These are phyloP conservation scores for Linum trigynum DNA, from an alignment of 345 rosid species.

Conservation along the genomic window DNA sequence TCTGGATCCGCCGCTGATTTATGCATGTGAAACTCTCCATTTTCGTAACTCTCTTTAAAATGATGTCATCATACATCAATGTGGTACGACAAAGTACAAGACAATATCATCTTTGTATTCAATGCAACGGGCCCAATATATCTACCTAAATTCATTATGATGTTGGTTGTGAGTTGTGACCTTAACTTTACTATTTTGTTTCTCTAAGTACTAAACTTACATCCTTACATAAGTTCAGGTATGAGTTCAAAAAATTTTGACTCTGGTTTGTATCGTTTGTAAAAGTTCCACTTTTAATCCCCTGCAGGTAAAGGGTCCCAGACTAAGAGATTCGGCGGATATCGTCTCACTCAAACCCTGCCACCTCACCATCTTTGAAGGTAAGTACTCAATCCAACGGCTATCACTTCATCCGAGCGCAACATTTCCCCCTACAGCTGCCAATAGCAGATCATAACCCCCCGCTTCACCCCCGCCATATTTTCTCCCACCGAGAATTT, in stretches of 20 bases:
- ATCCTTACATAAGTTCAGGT: neutral
- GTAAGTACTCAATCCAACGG: conserved; percentile 33
- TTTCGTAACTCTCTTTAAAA: too few relatives aligned
- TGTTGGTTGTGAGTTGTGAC: too few relatives aligned
- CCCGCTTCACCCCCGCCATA: neutral
- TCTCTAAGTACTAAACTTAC: too few relatives aligned
- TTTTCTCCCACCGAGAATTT: neutral
- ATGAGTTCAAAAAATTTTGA: neutral
- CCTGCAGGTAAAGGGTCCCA: conserved; percentile 65
- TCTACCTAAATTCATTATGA: too few relatives aligned
- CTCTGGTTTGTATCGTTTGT: neutral
- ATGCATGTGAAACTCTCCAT: too few relatives aligned
- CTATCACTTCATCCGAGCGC: neutral
- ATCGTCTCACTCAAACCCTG: conserved; percentile 76
- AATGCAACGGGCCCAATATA: too few relatives aligned
- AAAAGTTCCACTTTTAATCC: neutral
- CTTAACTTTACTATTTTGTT: too few relatives aligned
- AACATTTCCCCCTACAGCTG: neutral
- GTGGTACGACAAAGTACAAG: too few relatives aligned
- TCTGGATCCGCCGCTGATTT: too few relatives aligned
- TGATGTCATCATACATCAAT: too few relatives aligned
- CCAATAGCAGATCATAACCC: neutral
- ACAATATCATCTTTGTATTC: too few relatives aligned
- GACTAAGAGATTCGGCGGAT: conserved; percentile 76
- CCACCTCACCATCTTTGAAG: conserved; percentile 65